Evolutionary conservation across 495 filamentous ascomycete species (phyloP).

Genomic region (Penicillium parvum): DNA sequence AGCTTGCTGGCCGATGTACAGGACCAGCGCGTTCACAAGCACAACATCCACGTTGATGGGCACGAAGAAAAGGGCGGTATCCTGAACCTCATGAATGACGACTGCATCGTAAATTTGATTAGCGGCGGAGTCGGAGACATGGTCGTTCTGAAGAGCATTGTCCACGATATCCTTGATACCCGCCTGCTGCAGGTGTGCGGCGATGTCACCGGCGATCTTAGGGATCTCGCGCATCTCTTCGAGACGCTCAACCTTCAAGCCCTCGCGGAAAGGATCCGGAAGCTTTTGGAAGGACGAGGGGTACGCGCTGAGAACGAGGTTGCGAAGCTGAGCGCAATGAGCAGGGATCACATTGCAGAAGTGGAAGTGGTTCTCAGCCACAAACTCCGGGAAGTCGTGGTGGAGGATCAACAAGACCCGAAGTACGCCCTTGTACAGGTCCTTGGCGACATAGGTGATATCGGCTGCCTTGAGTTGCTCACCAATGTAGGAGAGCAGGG

Average conservation of each 20-base stretch:
- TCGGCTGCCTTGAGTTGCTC: slow-evolving; percentile 71
- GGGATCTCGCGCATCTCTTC: slow-evolving; percentile 70
- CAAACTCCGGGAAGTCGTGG: slow-evolving; percentile 91
- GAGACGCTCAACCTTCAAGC: slow-evolving; percentile 75
- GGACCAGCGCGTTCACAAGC: slow-evolving; percentile 74
- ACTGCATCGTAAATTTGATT: slow-evolving; percentile 66
- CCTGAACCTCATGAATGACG: slow-evolving; percentile 47
- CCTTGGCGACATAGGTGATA: slow-evolving; percentile 66
- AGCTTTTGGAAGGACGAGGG: slow-evolving; percentile 71
- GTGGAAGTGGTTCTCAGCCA: slow-evolving; percentile 78
- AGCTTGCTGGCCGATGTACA: slow-evolving; percentile 74
- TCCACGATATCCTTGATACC: slow-evolving; percentile 68
- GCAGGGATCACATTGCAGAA: slow-evolving; percentile 82
- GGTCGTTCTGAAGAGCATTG: slow-evolving; percentile 54
- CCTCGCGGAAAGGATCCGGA: slow-evolving; percentile 74
- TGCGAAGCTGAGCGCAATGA: slow-evolving; percentile 84
- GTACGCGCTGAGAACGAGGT: slow-evolving; percentile 80
- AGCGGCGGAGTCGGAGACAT: slow-evolving; percentile 59
- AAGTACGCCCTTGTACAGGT: slow-evolving; percentile 77
- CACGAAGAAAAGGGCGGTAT: slow-evolving; percentile 55
- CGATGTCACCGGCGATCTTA: slow-evolving; percentile 57
- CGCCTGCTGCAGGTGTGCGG: slow-evolving; percentile 51
- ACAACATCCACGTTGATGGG: slow-evolving; percentile 63
- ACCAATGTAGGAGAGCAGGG: slow-evolving; percentile 68
- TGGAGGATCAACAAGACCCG: slow-evolving; percentile 80